phyloP scores from a whole-genome alignment of 2,329 filamentous ascomycete species.

The Orbilia ellipsospora region DNA sequence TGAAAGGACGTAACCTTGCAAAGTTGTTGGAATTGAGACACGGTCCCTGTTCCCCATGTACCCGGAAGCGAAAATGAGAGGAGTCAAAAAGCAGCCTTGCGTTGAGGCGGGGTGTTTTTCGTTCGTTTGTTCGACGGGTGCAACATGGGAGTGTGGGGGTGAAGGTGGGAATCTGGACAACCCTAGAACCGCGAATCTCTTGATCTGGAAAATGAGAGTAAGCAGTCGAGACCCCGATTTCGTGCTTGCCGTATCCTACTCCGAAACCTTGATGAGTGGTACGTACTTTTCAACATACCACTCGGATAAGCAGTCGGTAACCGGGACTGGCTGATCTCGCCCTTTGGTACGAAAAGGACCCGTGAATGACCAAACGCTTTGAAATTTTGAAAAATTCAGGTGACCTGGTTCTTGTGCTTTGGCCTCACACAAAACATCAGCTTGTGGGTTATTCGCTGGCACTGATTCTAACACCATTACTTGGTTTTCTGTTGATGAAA shows the following conservation, averaged over 20 bases:
- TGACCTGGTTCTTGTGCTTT: constrained; percentile 49
- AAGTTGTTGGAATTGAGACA: constrained; percentile 5
- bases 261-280: too few species aligned
- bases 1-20: neutral
- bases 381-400: constrained; percentile 31
- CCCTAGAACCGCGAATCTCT: constrained; percentile 36
- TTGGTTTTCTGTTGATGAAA: neutral
- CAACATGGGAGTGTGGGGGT: constrained; percentile 22
- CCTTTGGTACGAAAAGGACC: neutral
- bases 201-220: constrained; percentile 22
- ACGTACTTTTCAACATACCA: too few species aligned
- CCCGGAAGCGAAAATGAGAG: neutral
- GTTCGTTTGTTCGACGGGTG: neutral
- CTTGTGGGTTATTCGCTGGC: too few species aligned
- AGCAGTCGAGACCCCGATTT: constrained; percentile 28
- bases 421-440: constrained; percentile 27
- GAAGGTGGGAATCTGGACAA: constrained; percentile 31
- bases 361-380: constrained; percentile 34
- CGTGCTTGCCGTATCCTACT: constrained; percentile 1
- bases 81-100: constrained; percentile 18
- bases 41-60: neutral
- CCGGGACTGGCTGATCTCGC: neutral
- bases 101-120: constrained; percentile 46
- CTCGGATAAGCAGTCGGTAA: too few species aligned
- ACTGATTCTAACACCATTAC: too few species aligned